Base-by-base conservation (phyloP, 78 protist genomes). In the Chrysochromulina tobinii region DNA sequence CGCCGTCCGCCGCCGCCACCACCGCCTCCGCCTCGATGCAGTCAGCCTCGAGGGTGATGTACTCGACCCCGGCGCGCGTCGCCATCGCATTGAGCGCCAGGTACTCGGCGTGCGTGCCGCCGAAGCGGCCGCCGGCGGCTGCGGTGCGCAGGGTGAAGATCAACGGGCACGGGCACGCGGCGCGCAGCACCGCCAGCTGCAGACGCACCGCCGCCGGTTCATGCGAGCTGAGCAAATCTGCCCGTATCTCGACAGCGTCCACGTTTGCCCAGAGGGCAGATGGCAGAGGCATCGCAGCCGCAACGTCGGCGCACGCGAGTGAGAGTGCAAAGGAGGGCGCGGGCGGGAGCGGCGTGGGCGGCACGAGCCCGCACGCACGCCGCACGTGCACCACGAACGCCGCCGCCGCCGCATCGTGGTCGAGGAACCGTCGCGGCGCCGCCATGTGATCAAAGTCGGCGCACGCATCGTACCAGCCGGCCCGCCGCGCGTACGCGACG, bases 181-280 rank as follows among this genome's bases (percentile, higher is more conserved):
- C 1, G 4, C 96, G 89, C 23, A 93, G 85, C 55, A 89, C 53
- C n/a, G 94, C 93, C 14, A 93, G 27, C 84, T 92, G 88, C 6
- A 4, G 48, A 7, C 12, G 64, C 25, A 38, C 12, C 6, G 5
- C 58, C 38, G 9, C 7, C 61, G 75, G 72, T 11, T 55, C 66
- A 57, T 5, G 21, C 61, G n/a, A 1, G 38, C 27, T 55, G 59
- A 95, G 88, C 38, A 93, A 51, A 69, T 95, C 97, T 6, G 90
- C 94, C 8, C 97, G 92, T 57, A 95, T 48, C 87, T 95, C 97
- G 21, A 95, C 27, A 2, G 94, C 93, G 50, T 91, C 69, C 59
- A 53, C 91, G n/a, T 89, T 93, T 85, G 23, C n/a, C 2, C 20
- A n/a, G 87, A 7, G 38, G 69, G 69, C 15, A 55, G 1, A 0